A percentile compares a stretch with the other conserved stretches of the same genome.
phyloP scores from a whole-genome alignment of 2,329 filamentous ascomycete species.

The Leptographium flavum region DNA sequence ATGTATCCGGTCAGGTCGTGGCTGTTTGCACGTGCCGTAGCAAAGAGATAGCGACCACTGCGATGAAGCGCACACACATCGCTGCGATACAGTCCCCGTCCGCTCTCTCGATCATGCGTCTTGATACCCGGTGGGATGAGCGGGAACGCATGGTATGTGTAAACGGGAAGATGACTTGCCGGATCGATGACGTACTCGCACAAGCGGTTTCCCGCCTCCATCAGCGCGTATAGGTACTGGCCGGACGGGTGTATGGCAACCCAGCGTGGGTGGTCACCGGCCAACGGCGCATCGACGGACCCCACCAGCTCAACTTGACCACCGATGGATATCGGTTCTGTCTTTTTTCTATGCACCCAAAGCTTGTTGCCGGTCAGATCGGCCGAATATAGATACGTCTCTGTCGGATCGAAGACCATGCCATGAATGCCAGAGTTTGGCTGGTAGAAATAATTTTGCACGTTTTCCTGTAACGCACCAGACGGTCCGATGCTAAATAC shows the following conservation, averaged over 20 bases:
- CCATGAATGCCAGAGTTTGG: conserved; percentile 61
- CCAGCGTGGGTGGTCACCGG: conserved; percentile 73
- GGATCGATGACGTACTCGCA: conserved; percentile 72
- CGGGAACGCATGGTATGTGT: conserved; percentile 62
- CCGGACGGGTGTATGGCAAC: conserved; percentile 70
- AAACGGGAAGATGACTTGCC: conserved; percentile 58
- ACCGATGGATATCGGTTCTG: conserved; percentile 21
- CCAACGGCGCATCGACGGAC: conserved; percentile 54
- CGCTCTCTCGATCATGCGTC: conserved; percentile 23
- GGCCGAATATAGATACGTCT: conserved; percentile 65
- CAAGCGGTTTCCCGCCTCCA: conserved; percentile 78
- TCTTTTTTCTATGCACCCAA: conserved; percentile 65
- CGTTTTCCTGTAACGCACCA: conserved; percentile 46
- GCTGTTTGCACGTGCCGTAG: conserved; percentile 66
- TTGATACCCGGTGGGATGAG: conserved; percentile 62
- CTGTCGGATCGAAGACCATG: conserved; percentile 64
- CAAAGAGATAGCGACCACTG: conserved; percentile 65
- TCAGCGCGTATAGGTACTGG: conserved; percentile 69
- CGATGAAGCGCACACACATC: conserved; percentile 66
- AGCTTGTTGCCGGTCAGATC: conserved; percentile 67
- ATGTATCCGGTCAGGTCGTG: conserved; percentile 70
- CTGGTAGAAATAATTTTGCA: conserved; percentile 62
- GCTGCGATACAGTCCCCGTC: conserved; percentile 56
- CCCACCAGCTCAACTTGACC: conserved; percentile 57
- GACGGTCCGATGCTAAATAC: conserved; percentile 49